Evolutionary conservation across 306 rosid genomes (phyloP), one percentile per base, ranked within the genome.

Genomic region (Pachyrhizus erosus): DNA sequence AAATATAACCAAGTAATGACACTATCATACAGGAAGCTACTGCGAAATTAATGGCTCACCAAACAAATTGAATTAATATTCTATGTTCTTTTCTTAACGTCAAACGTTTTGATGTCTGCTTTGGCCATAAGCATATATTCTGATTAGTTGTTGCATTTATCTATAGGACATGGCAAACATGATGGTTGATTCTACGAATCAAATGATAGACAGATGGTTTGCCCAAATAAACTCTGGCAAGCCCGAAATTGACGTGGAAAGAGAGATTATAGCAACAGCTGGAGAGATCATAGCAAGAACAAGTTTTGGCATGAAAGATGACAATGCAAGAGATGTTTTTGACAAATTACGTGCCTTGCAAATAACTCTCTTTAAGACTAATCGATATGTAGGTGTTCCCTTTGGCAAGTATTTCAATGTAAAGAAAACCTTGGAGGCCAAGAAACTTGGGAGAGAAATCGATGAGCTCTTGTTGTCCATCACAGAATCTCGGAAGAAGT

Each of bases 241-340:
- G 11, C 76, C 34, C 1, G 97, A 91, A 76, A 84, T 94, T 17
- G 94, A 94, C n/a, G 82, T 89, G 10, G 98, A 94, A 80, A 75
- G 17, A 45, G 94, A 91, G 78, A 67, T 94, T 0, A 84, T 90
- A 12, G 51, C 87, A 2, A 80, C 85, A 0, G 96, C 96, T 0
- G 97, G 97, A 34, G 97, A 92, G 42, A 91, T 92, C 75, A 94
- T 94, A 11, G 94, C 97, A 9, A 87, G 86, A 81, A 89, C 98
- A 33, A 94, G 91, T 79, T 92, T 92, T 27, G 94, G 97, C 12
- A 73, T 92, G 31, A 81, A 82, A 34, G 70, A 89, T 33, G 52
- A 86, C 34, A 87, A 54, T 48, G 94, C 93, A 4, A 75, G 81
- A 42, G 78, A 79, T 1, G 92, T 93, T 67, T 87, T 91, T 1